Base-by-base conservation (phyloP, 441 rosid genomes). In the Euphorbia celastroides region DNA sequence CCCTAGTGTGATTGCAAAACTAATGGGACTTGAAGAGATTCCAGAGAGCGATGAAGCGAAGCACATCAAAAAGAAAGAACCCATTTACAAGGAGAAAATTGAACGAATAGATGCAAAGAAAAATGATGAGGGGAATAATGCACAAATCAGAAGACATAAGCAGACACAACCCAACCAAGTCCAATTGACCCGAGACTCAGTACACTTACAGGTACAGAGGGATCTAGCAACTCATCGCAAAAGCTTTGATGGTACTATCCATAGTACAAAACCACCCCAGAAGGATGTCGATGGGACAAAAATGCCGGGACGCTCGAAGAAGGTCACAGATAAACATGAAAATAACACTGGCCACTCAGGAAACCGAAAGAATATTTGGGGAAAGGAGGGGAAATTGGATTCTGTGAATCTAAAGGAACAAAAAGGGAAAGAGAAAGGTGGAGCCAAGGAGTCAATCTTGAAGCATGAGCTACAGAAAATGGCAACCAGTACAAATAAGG, bases 1-100 rank as follows among this genome's bases (percentile, higher is more conserved):
- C 61, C 88, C 98, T 26, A 92, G 78, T 81, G 91, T 92, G 54
- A 84, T 92, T 50, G 99, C 97, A 9, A 89, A 87, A 86, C 71
- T 89, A 54, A 94, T 89, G 96, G 98, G 99, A 56, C 57, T 88
- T 23, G 90, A 88, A 31, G 90, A 87, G 67, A 81, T 84, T 76
- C 94, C 86, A n/a, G 78, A 75, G 72, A 81, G 78, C 66, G 76
- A 60, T 48, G 84, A 81, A 56, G 54, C 80, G n/a, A 78, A 77
- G 50, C 17, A 63, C 59, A 51, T 27, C 57, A 36, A 12, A 51
- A 60, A 58, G 55, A 80, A 73, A 67, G 80, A 67, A 57, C 55
- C 78, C 13, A 67, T 57, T 34, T 60, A 73, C 66, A 84, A 73
- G 77, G 73, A 64, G 50, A 82, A 69, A 64, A 59, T 48, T 27